phyloP scores from a whole-genome alignment of 345 rosid species.

The Eutrema japonicum region DNA sequence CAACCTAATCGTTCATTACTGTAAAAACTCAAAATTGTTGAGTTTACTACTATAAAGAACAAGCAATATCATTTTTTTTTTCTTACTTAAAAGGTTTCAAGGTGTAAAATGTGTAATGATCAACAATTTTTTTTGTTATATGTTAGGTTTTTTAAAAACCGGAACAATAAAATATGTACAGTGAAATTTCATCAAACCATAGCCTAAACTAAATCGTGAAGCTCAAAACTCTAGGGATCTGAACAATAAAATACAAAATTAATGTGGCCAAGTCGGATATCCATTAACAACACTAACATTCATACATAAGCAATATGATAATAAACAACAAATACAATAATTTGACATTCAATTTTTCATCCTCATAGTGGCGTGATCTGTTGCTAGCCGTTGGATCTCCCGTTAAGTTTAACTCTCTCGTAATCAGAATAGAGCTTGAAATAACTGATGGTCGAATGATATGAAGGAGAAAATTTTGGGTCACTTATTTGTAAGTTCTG shows the following conservation, averaged over 20 bases:
- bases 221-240: too few relatives aligned
- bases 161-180: too few relatives aligned
- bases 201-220: too few relatives aligned
- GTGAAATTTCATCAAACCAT: too few relatives aligned
- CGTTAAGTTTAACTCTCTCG: slow-evolving; percentile 2
- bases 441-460: background rate
- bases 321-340: background rate
- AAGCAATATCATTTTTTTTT: too few relatives aligned
- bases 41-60: too few relatives aligned
- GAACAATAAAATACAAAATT: background rate
- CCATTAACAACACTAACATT: background rate
- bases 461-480: background rate
- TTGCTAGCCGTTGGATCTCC: background rate
- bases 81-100: too few relatives aligned
- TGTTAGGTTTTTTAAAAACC: too few relatives aligned
- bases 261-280: background rate
- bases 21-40: too few relatives aligned
- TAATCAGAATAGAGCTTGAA: slow-evolving; percentile 5
- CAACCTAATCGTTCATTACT: too few relatives aligned
- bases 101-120: too few relatives aligned
- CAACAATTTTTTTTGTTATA: too few relatives aligned
- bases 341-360: background rate
- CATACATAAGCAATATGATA: background rate
- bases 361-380: background rate
- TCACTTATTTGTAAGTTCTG: background rate